These are phyloP conservation scores for Guillardia theta DNA, from an alignment of 78 protist species.

Conservation along the genomic window DNA sequence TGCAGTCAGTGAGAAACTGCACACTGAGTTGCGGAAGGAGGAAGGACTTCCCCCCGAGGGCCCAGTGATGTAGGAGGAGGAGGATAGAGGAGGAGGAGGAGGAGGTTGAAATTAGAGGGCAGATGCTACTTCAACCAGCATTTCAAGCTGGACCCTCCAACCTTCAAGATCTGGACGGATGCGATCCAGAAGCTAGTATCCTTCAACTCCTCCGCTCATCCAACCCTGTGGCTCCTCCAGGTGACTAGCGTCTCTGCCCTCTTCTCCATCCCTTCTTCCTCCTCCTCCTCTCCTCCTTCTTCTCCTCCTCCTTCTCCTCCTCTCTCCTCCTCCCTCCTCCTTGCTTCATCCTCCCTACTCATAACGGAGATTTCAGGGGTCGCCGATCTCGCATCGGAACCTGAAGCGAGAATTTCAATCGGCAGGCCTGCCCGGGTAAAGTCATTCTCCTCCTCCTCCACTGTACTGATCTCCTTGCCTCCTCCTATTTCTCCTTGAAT, in stretches of 20 bases:
- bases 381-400: slow-evolving; percentile 11
- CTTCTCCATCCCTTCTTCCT: not conserved
- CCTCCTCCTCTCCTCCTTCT: not conserved
- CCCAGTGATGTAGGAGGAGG: not conserved
- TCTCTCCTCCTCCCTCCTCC: not conserved
- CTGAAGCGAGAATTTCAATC: not conserved
- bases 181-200: too few relatives aligned
- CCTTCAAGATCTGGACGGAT: not conserved
- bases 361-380: not conserved
- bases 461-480: too few relatives aligned
- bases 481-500: too few relatives aligned
- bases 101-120: not conserved
- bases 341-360: too few relatives aligned
- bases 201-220: too few relatives aligned
- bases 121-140: slow-evolving; percentile 23
- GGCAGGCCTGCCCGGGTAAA: not conserved
- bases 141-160: not conserved
- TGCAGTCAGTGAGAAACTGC: too few relatives aligned
- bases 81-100: not conserved
- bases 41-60: not conserved
- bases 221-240: too few relatives aligned
- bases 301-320: not conserved
- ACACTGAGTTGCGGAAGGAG: too few relatives aligned
- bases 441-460: too few relatives aligned
- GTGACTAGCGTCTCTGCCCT: too few relatives aligned